Conservation (phyloP, 78 protist genomes). For the Bodo saltans region DNA sequence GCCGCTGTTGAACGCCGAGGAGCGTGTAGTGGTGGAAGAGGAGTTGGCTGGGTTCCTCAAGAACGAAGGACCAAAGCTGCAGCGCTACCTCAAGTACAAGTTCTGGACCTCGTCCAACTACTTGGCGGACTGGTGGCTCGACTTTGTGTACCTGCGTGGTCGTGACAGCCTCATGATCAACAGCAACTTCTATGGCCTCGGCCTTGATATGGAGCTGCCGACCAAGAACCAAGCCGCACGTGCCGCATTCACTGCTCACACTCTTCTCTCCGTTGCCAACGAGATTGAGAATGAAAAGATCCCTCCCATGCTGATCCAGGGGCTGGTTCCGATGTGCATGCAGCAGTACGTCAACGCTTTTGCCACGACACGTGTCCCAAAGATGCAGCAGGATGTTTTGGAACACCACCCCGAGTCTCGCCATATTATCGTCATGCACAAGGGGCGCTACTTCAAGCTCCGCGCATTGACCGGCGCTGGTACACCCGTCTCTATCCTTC, state of each 20-base stretch:
- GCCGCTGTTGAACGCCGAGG: conserved; percentile 34
- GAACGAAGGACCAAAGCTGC: conserved; percentile 34
- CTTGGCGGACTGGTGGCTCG: conserved; percentile 71
- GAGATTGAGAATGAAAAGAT: conserved; percentile 32
- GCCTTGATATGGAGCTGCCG: background rate
- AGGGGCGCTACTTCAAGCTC: background rate
- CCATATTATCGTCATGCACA: conserved; percentile 19
- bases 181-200: conserved; percentile 57
- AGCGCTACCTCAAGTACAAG: conserved; percentile 37
- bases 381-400: conserved; percentile 28
- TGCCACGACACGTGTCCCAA: conserved; percentile 48
- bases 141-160: conserved; percentile 56
- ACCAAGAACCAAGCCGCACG: conserved; percentile 34
- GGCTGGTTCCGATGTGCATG: conserved; percentile 68
- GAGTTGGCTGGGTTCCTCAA: background rate
- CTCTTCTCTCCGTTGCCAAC: background rate
- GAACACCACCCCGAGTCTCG: background rate
- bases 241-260: conserved; percentile 23
- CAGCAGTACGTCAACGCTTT: conserved; percentile 49
- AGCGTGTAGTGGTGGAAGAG: background rate
- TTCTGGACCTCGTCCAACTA: conserved; percentile 36
- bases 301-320: conserved; percentile 27
- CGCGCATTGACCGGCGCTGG: background rate
- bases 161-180: conserved; percentile 54
- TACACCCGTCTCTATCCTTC: background rate